Base-by-base conservation (phyloP, 805 yeast genomes). In the Yarrowia osloensis region DNA sequence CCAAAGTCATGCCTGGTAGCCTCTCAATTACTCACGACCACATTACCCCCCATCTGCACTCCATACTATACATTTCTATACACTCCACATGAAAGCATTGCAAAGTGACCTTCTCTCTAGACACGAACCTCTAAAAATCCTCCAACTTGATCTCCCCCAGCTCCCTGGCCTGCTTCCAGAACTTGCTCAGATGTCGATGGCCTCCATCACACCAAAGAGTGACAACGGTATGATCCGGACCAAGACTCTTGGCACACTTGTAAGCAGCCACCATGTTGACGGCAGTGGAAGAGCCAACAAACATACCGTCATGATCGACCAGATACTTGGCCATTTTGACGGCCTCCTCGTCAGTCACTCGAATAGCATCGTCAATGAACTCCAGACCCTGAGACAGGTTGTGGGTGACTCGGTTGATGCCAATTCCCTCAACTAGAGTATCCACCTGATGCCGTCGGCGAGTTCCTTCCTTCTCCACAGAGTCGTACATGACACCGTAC, bases 361-460 rank as follows among this genome's bases (percentile, higher is more conserved):
- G 80, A 21, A 90, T 81, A 0, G 97, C 88, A 69, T 87, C 93
- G 74, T 91, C 96, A 15, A 94, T 86, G 68, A 76, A 82, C 1
- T 76, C 74, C 71, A 90, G 91, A 1, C 91, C 98, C 61, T 82
- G 84, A 54, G 81, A 77, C 76, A 94, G 90, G 76, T 94, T 94
- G 73, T 84, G 83, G 0, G 99, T 94, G 28, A 95, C 79, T 70
- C 99, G 81, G 72, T 91, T 95, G 68, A 94, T 78, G 0, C 99
- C 99, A 31, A 94, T 89, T 0, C 99, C 99, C 77, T 94, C 99
- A 3, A 94, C 88, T 1, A 93, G 74, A 0, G 98, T 95, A 76
- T 94, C 99, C 1, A 94, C 98, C 77, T 94, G 99, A 76, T 95
- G 98, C 71, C 99, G 81, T 74, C 98, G 83, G 72, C 98, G 81